Base-by-base conservation (phyloP, 2,329 filamentous ascomycete species). In the Phaeomoniella chlamydospora region DNA sequence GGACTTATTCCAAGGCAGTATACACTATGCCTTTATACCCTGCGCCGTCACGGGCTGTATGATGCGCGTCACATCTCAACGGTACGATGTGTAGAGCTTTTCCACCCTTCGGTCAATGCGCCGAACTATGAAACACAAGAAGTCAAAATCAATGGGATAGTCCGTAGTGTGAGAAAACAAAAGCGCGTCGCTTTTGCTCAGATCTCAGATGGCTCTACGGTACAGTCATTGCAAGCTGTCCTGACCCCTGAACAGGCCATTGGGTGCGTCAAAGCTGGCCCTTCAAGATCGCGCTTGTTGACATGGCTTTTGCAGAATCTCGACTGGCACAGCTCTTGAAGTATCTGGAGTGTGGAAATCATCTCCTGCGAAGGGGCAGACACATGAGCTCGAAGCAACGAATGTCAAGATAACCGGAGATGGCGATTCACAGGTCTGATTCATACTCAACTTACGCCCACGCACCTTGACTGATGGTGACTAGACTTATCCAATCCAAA, bases 401-500 rank as follows among this genome's bases (percentile, higher is more conserved):
- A 57, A 68, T 19, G 71, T 90, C 33, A 69, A 73, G 31, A 56
- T 93, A 15, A 59, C 93, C 31, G 90, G 88, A 32, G 63, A 74
- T 29, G 82, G 86, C 35, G 78, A 94, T 62, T 70, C 85, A 46
- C 73, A 79, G 58, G 85, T 90, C 66, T 56, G 74, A 60, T 4
- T 4, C 32, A n/a, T n/a, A n/a, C n/a, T n/a, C n/a, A n/a, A n/a
- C n/a, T n/a, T n/a, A n/a, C n/a, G n/a, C n/a, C n/a, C n/a, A n/a
- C n/a, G n/a, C n/a, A n/a, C n/a, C n/a, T n/a, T n/a, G n/a, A n/a
- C n/a, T n/a, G n/a, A n/a, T n/a, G n/a, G n/a, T n/a, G n/a, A n/a
- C n/a, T 50, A 96, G 82, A 82, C 78, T 43, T 93, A 84, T 53
- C 90, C 90, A 3, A 74, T 98, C 15, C 90, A 98, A 59, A 94